Percentiles rank a stretch among this genome's conserved stretches.
Conservation (phyloP, 2,329 filamentous ascomycete genomes). For the Pestalotiopsis sp. region DNA sequence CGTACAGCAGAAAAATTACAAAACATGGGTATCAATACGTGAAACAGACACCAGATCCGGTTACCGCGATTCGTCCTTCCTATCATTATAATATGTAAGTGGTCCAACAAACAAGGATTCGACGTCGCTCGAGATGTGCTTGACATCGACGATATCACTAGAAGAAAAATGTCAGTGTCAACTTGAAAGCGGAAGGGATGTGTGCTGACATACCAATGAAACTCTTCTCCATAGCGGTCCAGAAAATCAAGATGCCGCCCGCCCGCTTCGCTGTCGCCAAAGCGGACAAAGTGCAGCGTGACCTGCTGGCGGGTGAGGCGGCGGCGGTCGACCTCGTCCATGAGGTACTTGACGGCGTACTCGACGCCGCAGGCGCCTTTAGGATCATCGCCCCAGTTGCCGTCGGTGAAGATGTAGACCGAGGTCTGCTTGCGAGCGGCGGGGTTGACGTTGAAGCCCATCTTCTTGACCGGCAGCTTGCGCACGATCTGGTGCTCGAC, state of each 20-base stretch:
- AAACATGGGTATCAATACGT: too few species aligned
- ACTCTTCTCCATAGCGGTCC: background rate
- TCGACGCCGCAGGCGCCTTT: slow-evolving; percentile 16
- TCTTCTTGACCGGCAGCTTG: slow-evolving; percentile 12
- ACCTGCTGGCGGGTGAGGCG: slow-evolving; percentile 1
- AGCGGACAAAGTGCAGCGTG: slow-evolving; percentile 7
- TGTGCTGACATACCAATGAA: background rate
- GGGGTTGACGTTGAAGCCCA: slow-evolving; percentile 18
- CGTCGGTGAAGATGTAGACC: slow-evolving; percentile 9
- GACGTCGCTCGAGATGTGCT: slow-evolving; percentile 16
- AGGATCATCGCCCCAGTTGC: background rate
- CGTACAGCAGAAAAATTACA: too few species aligned
- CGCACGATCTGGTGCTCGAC: slow-evolving; percentile 17
- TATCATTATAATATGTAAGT: background rate
- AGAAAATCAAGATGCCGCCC: background rate
- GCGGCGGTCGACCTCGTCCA: background rate
- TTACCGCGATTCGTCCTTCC: background rate
- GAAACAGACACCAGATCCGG: too few species aligned
- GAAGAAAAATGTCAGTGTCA: slow-evolving; percentile 8
- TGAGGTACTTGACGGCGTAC: slow-evolving; percentile 11
- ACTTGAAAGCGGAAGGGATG: background rate
- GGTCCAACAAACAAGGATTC: slow-evolving; percentile 16
- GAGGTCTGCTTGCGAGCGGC: slow-evolving; percentile 1
- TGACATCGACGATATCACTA: slow-evolving; percentile 20
- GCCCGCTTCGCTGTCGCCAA: slow-evolving; percentile 4